Conservation (phyloP, 2,329 filamentous ascomycete genomes). For the Phoma sp. region DNA sequence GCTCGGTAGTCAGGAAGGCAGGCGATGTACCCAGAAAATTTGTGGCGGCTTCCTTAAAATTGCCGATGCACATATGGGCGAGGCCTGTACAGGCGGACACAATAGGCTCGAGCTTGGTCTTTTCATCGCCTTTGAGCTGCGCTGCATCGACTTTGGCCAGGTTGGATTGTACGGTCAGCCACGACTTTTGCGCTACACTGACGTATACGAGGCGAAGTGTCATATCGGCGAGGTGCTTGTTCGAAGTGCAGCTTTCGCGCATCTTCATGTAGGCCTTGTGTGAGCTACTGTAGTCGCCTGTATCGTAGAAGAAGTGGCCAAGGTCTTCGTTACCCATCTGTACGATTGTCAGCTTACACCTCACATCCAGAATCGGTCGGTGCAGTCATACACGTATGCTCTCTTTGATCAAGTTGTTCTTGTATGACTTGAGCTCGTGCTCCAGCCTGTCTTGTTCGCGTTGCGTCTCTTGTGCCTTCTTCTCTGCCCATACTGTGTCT, state of each 20-base stretch:
- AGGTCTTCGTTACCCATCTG: slow-evolving; percentile 96
- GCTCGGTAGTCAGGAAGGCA: slow-evolving; percentile 49
- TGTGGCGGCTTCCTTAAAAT: slow-evolving; percentile 71
- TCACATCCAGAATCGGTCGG: not conserved
- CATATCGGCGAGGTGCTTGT: slow-evolving; percentile 83
- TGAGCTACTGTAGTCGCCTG: slow-evolving; percentile 75
- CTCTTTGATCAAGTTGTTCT: slow-evolving; percentile 96
- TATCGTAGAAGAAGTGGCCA: slow-evolving; percentile 80
- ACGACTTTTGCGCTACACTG: slow-evolving; percentile 77
- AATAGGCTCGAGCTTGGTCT: slow-evolving; percentile 66
- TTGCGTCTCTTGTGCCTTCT: slow-evolving; percentile 69
- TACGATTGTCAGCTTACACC: slow-evolving; percentile 9
- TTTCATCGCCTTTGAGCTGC: slow-evolving; percentile 63
- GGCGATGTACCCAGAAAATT: slow-evolving; percentile 72
- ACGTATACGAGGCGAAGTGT: slow-evolving; percentile 79
- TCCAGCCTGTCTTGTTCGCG: slow-evolving; percentile 78
- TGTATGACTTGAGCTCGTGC: slow-evolving; percentile 86
- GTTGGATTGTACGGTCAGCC: slow-evolving; percentile 70
- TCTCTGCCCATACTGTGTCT: slow-evolving; percentile 79
- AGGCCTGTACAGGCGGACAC: slow-evolving; percentile 68
- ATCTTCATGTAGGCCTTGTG: slow-evolving; percentile 82
- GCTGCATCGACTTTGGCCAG: slow-evolving; percentile 63
- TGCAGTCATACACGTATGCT: slow-evolving; percentile 76
- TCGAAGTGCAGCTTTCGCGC: slow-evolving; percentile 86
- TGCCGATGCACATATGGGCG: slow-evolving; percentile 62